Percentiles rank a stretch among this genome's conserved stretches.
These are phyloP conservation scores for Lactifluus volemus DNA, from an alignment of 768 basidiomycete species.

Conservation along the genomic window DNA sequence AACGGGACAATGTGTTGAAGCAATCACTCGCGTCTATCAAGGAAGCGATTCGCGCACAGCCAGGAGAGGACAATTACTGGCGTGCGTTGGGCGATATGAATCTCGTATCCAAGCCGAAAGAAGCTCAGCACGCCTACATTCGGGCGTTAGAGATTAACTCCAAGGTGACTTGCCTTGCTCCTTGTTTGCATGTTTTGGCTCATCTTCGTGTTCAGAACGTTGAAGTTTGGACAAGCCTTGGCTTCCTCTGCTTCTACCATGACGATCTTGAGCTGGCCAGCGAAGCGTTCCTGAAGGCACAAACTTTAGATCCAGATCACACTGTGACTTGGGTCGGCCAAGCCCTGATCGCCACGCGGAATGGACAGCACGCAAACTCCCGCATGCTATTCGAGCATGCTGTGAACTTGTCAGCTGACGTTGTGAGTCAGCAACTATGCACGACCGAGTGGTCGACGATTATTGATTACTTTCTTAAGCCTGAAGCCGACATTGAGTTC, in stretches of 20 bases:
- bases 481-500: conserved; percentile 74
- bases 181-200: conserved; percentile 3
- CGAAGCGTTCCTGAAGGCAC: conserved; percentile 79
- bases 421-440: conserved; percentile 36
- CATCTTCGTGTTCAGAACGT: conserved; percentile 43
- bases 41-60: conserved; percentile 65
- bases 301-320: conserved; percentile 87
- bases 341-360: conserved; percentile 54
- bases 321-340: conserved; percentile 88
- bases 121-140: conserved; percentile 88
- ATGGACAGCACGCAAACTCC: conserved; percentile 54
- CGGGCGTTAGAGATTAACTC: conserved; percentile 77
- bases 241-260: conserved; percentile 75
- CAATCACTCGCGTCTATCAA: conserved; percentile 48
- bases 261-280: conserved; percentile 76
- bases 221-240: conserved; percentile 77
- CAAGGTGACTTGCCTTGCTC: conserved; percentile 44
- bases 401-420: conserved; percentile 44
- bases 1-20: conserved; percentile 29
- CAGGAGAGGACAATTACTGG: conserved; percentile 72
- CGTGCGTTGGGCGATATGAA: conserved; percentile 67
- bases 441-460: conserved; percentile 11
- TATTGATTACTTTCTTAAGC: conserved; percentile 33
- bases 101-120: conserved; percentile 55
- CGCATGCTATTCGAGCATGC: conserved; percentile 67